Conservation (phyloP, 371 early-diverging fungal species). For the Apophysomyces sp. region DNA sequence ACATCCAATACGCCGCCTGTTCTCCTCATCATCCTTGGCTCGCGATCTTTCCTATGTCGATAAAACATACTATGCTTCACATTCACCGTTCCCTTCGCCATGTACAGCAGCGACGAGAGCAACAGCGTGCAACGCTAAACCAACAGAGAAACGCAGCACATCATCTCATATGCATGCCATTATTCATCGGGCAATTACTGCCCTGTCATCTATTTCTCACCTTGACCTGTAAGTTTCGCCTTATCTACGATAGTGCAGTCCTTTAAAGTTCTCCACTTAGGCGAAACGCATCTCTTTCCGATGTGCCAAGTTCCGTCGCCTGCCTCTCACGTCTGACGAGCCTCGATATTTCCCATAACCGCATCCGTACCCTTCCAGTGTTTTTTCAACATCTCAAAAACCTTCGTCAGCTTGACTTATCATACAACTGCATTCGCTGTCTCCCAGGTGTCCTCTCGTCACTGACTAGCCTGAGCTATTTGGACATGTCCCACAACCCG, state of each 20-base stretch:
- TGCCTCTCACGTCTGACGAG: conserved; percentile 26
- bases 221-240: conserved; percentile 41
- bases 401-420: conserved; percentile 34
- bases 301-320: conserved; percentile 32
- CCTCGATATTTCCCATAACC: conserved; percentile 48
- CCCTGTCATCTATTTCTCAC: conserved; percentile 23
- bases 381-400: conserved; percentile 29
- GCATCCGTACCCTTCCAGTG: conserved; percentile 29
- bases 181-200: conserved; percentile 21
- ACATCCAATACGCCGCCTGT: conserved; percentile 31
- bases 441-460: conserved; percentile 12
- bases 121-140: background rate
- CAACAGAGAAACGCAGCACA: conserved; percentile 1
- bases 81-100: background rate
- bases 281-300: conserved; percentile 22
- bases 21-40: conserved; percentile 31
- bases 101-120: background rate
- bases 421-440: conserved; percentile 24
- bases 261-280: conserved; percentile 17
- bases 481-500: conserved; percentile 57
- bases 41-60: conserved; percentile 22
- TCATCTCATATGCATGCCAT: conserved; percentile 12
- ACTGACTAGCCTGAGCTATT: conserved; percentile 23
- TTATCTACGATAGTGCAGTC: too few relatives aligned
- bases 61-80: conserved; percentile 20